Evolutionary conservation across 192 early-diverging fungal genomes (phyloP), one percentile per base, ranked within the genome.

Genomic region (Geosiphon pyriformis): DNA sequence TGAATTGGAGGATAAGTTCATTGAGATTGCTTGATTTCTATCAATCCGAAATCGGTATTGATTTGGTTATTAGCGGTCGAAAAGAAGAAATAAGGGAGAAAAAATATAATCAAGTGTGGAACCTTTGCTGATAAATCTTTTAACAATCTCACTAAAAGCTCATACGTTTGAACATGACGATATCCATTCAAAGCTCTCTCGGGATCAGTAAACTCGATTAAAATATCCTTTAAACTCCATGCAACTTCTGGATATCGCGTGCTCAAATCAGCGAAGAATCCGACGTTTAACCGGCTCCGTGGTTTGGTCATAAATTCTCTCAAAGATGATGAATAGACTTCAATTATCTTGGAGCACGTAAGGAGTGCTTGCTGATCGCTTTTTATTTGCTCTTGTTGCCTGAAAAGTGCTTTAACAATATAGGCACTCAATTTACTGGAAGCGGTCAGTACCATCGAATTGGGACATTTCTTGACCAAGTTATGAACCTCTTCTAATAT

Each of bases 301-400:
- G 89, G 88, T 67, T 81, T 82, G 49, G 85, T 80, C 84, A 92
- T 82, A 73, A 88, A 93, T 70, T 90, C 82, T n/a, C 65, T 72
- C 65, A 90, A 74, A 1, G 88, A 79, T 0, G 56, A 76, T 26
- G 46, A 64, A 71, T 92, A 90, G 37, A 88, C 72, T 17, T 66
- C 69, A 17, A 82, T 65, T 18, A 83, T 72, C 2, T 74, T 4
- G 65, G 42, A n/a, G 58, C 61, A 26, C 66, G 31, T 66, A 61
- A 35, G 65, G 47, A 27, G 65, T 50, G 33, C 67, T 59, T 32
- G 61, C n/a, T 25, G 71, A 65, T 70, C 22, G 63, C 69, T 7
- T 79, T 77, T 37, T 6, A 73, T 67, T 12, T 67, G 77, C 48
- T 81, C 82, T 59, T 76, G 46, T 53, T 73, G 75, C 46, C 80